Percentiles rank a stretch among this genome's conserved stretches.
Conservation (phyloP, 345 rosid genomes). For the Stellera chamaejasme region DNA sequence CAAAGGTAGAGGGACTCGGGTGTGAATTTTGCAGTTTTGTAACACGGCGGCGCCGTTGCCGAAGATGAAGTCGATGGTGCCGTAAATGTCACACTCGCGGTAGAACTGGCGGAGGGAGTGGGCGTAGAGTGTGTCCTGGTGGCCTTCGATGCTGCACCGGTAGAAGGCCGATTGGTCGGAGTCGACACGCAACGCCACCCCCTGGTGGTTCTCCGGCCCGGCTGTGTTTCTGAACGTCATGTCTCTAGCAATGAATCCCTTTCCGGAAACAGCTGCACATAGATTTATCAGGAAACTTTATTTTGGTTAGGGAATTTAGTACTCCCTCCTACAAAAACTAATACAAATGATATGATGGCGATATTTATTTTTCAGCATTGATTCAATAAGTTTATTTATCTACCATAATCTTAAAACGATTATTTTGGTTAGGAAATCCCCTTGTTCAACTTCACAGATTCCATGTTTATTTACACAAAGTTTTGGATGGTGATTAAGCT, state of each 20-base stretch:
- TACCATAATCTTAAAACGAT: too few relatives aligned
- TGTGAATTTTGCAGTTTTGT: conserved; percentile 63
- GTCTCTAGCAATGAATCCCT: conserved; percentile 84
- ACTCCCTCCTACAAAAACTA: too few relatives aligned
- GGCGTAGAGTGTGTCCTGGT: conserved; percentile 83
- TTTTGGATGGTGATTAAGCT: too few relatives aligned
- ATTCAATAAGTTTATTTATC: too few relatives aligned
- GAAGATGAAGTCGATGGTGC: conserved; percentile 87
- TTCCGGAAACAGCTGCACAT: conserved; percentile 73
- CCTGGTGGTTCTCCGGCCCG: conserved; percentile 66
- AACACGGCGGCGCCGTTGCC: conserved; percentile 80
- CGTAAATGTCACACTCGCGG: conserved; percentile 66
- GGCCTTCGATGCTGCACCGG: conserved; percentile 71
- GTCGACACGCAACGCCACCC: conserved; percentile 69
- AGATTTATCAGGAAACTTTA: background rate
- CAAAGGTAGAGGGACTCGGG: conserved; percentile 54
- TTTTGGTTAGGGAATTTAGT: too few relatives aligned
- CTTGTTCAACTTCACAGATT: too few relatives aligned
- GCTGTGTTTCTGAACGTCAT: conserved; percentile 80
- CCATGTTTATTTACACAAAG: too few relatives aligned
- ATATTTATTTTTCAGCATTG: too few relatives aligned
- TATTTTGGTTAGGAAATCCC: too few relatives aligned
- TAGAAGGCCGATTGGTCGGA: conserved; percentile 73
- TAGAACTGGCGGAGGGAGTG: conserved; percentile 87
- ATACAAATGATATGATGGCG: too few relatives aligned